phyloP scores from a whole-genome alignment of 1,284 basidiomycete genomes.

The Rhodotorula mucilaginosa region DNA sequence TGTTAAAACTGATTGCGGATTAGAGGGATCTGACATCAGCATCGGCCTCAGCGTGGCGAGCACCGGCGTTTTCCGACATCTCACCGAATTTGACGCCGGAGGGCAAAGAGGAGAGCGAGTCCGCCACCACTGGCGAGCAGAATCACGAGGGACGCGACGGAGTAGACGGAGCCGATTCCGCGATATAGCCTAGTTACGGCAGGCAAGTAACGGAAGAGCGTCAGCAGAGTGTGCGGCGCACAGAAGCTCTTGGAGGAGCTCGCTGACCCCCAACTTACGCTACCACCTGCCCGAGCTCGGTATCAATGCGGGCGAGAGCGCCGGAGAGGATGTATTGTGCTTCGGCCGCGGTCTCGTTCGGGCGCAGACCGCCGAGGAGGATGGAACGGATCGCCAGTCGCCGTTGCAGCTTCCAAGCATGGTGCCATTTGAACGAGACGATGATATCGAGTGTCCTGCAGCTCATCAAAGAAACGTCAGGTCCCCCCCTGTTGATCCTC shows the following conservation, averaged over 20 bases:
- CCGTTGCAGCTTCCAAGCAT: not conserved
- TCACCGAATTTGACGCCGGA: constrained; percentile 21
- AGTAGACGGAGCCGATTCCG: constrained; percentile 1
- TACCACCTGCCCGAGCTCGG: constrained; percentile 5
- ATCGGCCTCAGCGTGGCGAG: too few relatives aligned
- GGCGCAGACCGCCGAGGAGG: not conserved
- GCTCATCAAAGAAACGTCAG: too few relatives aligned
- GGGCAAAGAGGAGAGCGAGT: constrained; percentile 12
- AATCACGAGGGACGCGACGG: not conserved
- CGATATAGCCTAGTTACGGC: constrained; percentile 1
- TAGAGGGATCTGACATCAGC: not conserved
- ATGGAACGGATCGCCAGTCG: not conserved
- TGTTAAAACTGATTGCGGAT: constrained; percentile 8
- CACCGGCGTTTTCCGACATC: fast-evolving
- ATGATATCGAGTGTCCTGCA: not conserved
- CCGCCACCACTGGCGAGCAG: constrained; percentile 18
- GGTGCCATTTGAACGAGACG: not conserved
- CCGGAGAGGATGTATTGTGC: not conserved
- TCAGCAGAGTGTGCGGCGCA: not conserved
- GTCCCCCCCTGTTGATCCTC: not conserved
- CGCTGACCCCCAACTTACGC: not conserved
- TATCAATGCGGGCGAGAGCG: not conserved
- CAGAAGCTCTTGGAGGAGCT: not conserved
- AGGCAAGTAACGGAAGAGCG: too few relatives aligned
- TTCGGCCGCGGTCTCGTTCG: not conserved